Evolutionary conservation across 2,329 filamentous ascomycete genomes (phyloP), one percentile per base, ranked within the genome.

Genomic region (Colletotrichum eremochloae): DNA sequence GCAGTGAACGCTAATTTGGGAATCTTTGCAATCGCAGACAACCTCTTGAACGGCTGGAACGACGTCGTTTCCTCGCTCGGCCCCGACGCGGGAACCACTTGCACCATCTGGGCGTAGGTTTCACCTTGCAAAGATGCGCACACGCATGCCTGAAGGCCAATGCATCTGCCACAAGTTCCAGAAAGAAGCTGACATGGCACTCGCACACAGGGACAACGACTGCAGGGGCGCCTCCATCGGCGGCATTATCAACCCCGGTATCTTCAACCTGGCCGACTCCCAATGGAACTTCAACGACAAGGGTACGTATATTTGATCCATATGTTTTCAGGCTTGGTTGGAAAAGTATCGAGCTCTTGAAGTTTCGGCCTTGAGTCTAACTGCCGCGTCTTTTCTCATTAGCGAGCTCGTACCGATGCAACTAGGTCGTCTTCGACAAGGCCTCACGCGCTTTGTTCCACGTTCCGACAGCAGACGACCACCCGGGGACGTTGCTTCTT

Each of bases 171-270:
- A 38, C 2, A 12, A 14, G 2, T 5, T 6, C 4, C 29, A 5
- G n/a, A 29, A n/a, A n/a, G 4, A 6, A 7, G 20, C 53, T 56
- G 53, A 56, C 53, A n/a, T 12, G 8, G 8, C 33, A 1, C 14
- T 56, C 18, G 6, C 31, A n/a, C 6, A 24, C 58, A 62, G 58
- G 29, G 18, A 62, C 9, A 14, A 15, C 48, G 58, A 31, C 11
- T 62, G 58, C 58, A 5, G 31, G 5, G 58, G 58, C n/a, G 31
- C 58, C 42, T 50, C 44, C 31, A 48, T 62, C 29, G 2, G n/a
- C 31, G 24, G 24, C 20, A 65, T 65, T 24, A 52, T 65, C 63
- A 65, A 12, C 40, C 50, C 63, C 29, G 63, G 63, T 12, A 65
- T 65, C 36, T 65, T 44, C 36, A 38, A 57, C 38, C 52, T 56